Conservation (phyloP, 257 asterid genomes). For the Nicotiana undulata region DNA sequence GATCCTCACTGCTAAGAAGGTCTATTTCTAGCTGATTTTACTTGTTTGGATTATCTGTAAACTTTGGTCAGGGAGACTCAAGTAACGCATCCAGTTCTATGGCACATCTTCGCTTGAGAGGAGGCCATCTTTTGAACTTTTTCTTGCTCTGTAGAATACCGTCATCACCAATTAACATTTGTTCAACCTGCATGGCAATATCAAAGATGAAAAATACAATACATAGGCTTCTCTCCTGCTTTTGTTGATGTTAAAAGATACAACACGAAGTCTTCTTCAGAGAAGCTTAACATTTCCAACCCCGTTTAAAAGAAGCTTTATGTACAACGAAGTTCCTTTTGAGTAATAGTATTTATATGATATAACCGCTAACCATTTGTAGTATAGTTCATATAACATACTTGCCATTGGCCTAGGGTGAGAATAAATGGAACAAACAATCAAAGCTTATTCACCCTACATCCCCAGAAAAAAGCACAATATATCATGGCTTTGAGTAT, state of each 20-base stretch:
- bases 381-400: background rate
- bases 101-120: constrained; percentile 46
- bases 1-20: background rate
- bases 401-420: background rate
- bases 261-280: background rate
- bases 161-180: constrained; percentile 70
- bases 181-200: constrained; percentile 40
- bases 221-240: background rate
- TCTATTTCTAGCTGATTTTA: constrained; percentile 12
- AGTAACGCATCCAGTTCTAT: constrained; percentile 20
- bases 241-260: background rate
- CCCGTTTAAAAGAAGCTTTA: background rate
- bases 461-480: background rate
- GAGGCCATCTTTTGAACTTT: constrained; percentile 68
- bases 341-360: background rate
- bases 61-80: constrained; percentile 20
- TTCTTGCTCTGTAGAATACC: constrained; percentile 46
- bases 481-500: background rate
- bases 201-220: background rate
- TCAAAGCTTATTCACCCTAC: background rate
- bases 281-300: background rate
- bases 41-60: constrained; percentile 13
- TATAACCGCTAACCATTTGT: background rate
- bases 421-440: background rate
- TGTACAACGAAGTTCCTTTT: background rate